phyloP scores from a whole-genome alignment of 768 basidiomycete species.

The Mycena venus region DNA sequence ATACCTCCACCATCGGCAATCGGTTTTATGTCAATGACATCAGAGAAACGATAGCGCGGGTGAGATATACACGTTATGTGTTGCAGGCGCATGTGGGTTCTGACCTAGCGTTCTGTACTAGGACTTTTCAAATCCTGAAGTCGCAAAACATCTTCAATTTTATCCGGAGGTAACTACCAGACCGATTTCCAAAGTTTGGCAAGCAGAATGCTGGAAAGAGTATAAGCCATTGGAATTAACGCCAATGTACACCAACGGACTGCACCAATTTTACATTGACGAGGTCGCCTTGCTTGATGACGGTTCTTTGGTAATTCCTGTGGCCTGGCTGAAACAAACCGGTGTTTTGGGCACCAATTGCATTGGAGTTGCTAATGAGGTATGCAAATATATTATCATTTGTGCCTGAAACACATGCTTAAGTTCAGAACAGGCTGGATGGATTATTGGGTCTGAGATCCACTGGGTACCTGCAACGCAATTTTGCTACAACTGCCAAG shows the following conservation, averaged over 20 bases:
- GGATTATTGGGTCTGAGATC: no score
- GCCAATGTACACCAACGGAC: conserved; percentile 24
- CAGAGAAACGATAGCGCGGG: conserved; percentile 20
- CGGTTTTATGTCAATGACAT: conserved; percentile 37
- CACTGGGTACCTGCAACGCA: no score
- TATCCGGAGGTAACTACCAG: no score
- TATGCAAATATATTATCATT: neutral
- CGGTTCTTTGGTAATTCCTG: neutral
- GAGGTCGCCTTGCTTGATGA: neutral
- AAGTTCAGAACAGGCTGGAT: neutral
- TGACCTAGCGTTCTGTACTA: neutral
- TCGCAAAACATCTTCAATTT: conserved; percentile 25
- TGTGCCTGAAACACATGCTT: no score
- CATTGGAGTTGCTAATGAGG: neutral
- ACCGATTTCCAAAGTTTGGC: no score
- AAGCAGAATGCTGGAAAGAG: no score
- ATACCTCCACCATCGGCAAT: conserved; percentile 25
- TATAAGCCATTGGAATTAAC: conserved; percentile 9
- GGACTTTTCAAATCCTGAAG: conserved; percentile 30
- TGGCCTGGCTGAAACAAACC: neutral
- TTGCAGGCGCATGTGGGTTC: neutral
- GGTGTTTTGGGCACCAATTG: neutral
- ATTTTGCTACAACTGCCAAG: neutral
- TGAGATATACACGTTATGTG: neutral
- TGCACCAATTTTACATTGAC: conserved; percentile 27